Evolutionary conservation across 1,139 yeast genomes (phyloP), one percentile per base, ranked within the genome.

Genomic region (Arxiozyma slooffiae): DNA sequence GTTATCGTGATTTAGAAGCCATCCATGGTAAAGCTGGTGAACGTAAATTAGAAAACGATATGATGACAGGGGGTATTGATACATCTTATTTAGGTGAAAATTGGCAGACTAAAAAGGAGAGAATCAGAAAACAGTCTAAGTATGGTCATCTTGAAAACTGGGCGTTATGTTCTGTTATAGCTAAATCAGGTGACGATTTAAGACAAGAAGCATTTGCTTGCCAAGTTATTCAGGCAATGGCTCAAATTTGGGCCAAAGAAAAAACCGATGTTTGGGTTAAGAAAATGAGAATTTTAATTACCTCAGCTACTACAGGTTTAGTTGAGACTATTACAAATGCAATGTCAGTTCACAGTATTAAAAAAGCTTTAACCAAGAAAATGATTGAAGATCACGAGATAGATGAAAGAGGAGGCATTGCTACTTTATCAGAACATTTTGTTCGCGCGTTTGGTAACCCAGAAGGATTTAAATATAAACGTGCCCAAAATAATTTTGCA

Each of bases 201-300:
- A 86, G 96, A 21, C 98, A 92, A 65, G 98, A 92, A 64, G 97
- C 98, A 0, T 89, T 92, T 73, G 98, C 98, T 0, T 89, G 97
- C 58, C 98, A 92, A 64, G 67, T 92, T 39, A 90, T 92, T 47
- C 82, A 85, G 51, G 82, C 95, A 44, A 86, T 90, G 68, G 83
- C 95, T 0, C 80, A 79, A 50, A 81, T 88, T 46, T 92, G 97
- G 97, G 78, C 79, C 48, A 76, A 73, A 37, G 77, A 79, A 26
- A 72, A 74, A 1, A 79, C 84, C 6, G 80, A 77, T 17, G 86
- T 82, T 5, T 92, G 98, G 97, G 94, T 92, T 0, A 90, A 90
- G 59, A 76, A 82, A 55, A 92, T 92, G 97, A 82, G 86, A 57
- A 92, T 92, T 53, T 72, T 92, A 53, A 83, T 92, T 41, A 92